Conservation (phyloP, 2,329 filamentous ascomycete species). For the Pestalotiopsis sp. region DNA sequence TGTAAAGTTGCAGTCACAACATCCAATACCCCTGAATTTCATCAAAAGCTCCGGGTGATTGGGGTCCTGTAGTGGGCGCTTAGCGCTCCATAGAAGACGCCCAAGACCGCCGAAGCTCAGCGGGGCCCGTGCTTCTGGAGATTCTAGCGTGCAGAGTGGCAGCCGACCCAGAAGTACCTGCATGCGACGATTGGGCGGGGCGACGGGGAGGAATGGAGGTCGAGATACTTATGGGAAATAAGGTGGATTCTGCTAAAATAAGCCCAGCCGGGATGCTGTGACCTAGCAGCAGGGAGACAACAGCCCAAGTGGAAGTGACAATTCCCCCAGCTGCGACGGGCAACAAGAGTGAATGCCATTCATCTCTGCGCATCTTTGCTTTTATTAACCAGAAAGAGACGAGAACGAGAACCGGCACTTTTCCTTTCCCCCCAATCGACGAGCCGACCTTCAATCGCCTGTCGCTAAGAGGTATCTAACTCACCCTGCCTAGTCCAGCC, state of each 20-base stretch:
- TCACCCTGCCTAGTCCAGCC: neutral
- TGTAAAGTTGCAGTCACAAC: neutral
- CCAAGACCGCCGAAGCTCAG: neutral
- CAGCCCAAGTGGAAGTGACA: neutral
- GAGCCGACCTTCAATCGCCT: neutral
- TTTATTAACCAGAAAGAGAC: neutral
- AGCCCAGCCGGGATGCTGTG: neutral
- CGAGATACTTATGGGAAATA: neutral
- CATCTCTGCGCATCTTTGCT: neutral
- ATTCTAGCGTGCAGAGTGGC: neutral
- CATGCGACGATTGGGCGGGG: neutral
- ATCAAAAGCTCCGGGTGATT: neutral
- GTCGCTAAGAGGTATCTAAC: neutral
- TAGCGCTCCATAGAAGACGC: conserved; percentile 1
- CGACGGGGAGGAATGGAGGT: neutral
- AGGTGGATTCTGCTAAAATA: conserved; percentile 8
- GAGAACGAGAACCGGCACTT: neutral
- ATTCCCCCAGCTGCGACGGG: neutral
- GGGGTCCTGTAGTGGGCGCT: neutral
- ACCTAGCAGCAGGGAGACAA: neutral
- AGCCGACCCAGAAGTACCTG: neutral
- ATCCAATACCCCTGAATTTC: neutral
- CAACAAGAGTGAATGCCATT: neutral
- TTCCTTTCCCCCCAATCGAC: neutral
- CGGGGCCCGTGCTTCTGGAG: neutral